Conservation (phyloP, 106 monocot species). For the Dendrobium huoshanense region DNA sequence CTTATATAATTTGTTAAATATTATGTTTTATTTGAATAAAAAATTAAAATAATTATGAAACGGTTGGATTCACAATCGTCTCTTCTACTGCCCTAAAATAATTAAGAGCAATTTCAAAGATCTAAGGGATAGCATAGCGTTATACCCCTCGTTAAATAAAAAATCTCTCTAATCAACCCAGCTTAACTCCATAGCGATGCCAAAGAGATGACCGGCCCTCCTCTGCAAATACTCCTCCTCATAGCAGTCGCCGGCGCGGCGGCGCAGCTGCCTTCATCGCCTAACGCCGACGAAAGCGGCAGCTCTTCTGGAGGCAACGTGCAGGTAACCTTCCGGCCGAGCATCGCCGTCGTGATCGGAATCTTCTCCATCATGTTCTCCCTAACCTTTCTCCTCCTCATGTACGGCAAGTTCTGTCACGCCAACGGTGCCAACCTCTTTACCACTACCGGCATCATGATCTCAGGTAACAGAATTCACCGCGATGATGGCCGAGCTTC, state of each 20-base stretch:
- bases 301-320: background rate
- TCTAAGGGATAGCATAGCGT: background rate
- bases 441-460: background rate
- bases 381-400: slow-evolving; percentile 51
- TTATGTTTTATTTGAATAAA: too few relatives aligned
- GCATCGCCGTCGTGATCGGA: slow-evolving; percentile 53
- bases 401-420: slow-evolving; percentile 71
- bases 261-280: background rate
- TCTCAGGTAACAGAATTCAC: background rate
- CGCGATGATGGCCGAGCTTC: slow-evolving; percentile 10
- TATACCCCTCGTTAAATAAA: background rate
- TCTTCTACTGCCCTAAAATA: too few relatives aligned
- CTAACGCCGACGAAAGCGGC: background rate
- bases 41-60: too few relatives aligned
- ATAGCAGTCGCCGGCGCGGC: background rate
- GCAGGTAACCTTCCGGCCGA: slow-evolving; percentile 25
- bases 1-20: too few relatives aligned
- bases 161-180: background rate
- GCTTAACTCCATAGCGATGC: background rate
- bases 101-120: too few relatives aligned
- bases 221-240: background rate
- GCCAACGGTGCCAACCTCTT: slow-evolving; percentile 3
- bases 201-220: background rate
- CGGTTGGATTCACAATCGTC: too few relatives aligned
- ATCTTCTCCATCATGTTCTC: slow-evolving; percentile 67